Base-by-base conservation (phyloP, 164 flowering plant genomes). In the Tinospora cordifolia region DNA sequence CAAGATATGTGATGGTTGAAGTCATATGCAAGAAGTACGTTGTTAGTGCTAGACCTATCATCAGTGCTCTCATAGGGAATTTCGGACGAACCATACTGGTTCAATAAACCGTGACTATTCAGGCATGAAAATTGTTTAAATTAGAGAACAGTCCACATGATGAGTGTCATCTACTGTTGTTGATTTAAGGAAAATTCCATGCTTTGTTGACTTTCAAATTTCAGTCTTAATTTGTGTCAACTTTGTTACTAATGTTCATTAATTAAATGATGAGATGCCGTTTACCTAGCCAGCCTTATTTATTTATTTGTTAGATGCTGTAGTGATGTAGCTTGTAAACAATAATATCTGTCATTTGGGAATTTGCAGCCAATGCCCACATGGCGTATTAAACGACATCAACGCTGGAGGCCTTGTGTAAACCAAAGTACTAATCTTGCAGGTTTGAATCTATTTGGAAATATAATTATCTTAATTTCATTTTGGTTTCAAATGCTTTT, bases 351-450 rank as follows among this genome's bases (percentile, higher is more conserved):
- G 21, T 67, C 46, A 6, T 1, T 40, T 78, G 49, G 57, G 69
- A 75, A 75, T 69, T 65, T 85, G 84, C 89, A 90, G 96, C 78
- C 89, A 81, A 71, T 77, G 81, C 75, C 78, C 25, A 86, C 83
- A 2, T 92, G 98, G 98, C 83, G 80, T 72, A 76, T 80, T 41
- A 87, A 81, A 66, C 49, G 58, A 27, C 84, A 73, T 77, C 84
- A 79, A 81, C 66, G 65, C 74, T 92, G 98, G 98, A 85, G 81
- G 78, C 93, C 95, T 44, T 87, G 87, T 75, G 74, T 79, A 21
- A 79, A 75, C n/a, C 71, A 66, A 72, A 81, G 69, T 58, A 68
- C 63, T 57, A 66, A 86, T 58, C 74, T 76, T 71, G 51, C 85
- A 88, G 98, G 98, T 90, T 65, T 71, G 80, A 51, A 62, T 69